A percentile compares a stretch with the other conserved stretches of the same genome.
These are phyloP conservation scores for Arbutus unedo DNA, from an alignment of 148 eudicot species.

Conservation along the genomic window DNA sequence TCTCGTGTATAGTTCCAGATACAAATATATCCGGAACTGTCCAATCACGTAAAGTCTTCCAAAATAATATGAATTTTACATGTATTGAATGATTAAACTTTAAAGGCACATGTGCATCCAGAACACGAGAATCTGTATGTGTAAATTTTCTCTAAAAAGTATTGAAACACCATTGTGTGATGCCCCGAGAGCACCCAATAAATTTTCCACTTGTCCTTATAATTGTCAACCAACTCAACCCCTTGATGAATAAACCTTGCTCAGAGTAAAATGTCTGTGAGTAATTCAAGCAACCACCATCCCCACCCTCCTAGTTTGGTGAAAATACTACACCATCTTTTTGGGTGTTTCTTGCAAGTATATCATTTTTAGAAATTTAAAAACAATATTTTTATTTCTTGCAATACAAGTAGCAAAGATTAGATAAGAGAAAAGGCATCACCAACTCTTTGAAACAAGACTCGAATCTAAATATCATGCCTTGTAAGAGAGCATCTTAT, in stretches of 20 bases:
- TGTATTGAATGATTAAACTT: no score
- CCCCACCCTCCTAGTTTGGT: not conserved
- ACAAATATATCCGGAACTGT: no score
- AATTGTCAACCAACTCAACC: no score
- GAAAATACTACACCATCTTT: not conserved
- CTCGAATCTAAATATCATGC: not conserved
- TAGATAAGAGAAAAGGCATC: not conserved
- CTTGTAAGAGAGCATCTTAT: not conserved
- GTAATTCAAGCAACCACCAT: not conserved
- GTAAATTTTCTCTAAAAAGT: no score
- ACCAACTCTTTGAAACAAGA: not conserved
- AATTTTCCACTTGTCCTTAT: no score
- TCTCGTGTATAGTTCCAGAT: no score
- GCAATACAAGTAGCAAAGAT: not conserved
- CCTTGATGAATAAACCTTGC: not conserved
- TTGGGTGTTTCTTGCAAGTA: not conserved
- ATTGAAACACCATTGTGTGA: no score
- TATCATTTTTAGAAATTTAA: not conserved
- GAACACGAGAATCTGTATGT: no score
- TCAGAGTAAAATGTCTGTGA: conserved; percentile 5
- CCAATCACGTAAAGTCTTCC: no score
- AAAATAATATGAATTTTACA: no score
- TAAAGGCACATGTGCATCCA: no score
- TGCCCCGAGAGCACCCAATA: no score
- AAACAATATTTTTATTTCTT: not conserved